Conservation (phyloP, 805 yeast genomes). For the Maudiozyma turicensis region DNA sequence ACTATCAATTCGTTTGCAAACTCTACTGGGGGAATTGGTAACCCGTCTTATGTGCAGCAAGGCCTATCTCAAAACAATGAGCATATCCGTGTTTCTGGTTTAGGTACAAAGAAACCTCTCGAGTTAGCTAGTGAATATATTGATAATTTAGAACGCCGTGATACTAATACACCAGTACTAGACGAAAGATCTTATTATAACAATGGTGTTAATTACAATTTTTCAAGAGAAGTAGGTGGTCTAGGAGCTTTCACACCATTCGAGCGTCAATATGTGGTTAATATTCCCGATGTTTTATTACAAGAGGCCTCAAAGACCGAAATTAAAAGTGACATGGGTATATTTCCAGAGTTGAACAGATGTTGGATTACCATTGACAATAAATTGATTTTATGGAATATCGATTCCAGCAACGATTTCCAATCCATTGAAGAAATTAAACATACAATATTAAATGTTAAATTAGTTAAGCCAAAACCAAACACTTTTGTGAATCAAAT, state of each 20-base stretch:
- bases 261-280: constrained; percentile 55
- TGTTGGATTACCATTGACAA: constrained; percentile 83
- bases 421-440: constrained; percentile 74
- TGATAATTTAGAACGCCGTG: constrained; percentile 46
- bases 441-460: constrained; percentile 67
- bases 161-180: constrained; percentile 47
- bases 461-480: constrained; percentile 70
- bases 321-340: constrained; percentile 66
- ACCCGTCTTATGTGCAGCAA: background rate
- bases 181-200: constrained; percentile 41
- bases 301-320: constrained; percentile 62
- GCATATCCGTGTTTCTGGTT: constrained; percentile 24
- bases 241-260: constrained; percentile 58
- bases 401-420: constrained; percentile 51
- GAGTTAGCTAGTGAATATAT: constrained; percentile 58
- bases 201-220: constrained; percentile 58
- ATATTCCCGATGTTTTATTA: constrained; percentile 72
- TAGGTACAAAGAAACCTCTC: constrained; percentile 30
- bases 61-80: constrained; percentile 17
- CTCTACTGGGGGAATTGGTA: background rate
- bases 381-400: constrained; percentile 78
- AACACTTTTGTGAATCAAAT: constrained; percentile 74
- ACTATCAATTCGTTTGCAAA: background rate
- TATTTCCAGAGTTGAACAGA: constrained; percentile 68
- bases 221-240: constrained; percentile 40